Evolutionary conservation across 768 basidiomycete genomes (phyloP).

Genomic region (Lentinus brumalis): DNA sequence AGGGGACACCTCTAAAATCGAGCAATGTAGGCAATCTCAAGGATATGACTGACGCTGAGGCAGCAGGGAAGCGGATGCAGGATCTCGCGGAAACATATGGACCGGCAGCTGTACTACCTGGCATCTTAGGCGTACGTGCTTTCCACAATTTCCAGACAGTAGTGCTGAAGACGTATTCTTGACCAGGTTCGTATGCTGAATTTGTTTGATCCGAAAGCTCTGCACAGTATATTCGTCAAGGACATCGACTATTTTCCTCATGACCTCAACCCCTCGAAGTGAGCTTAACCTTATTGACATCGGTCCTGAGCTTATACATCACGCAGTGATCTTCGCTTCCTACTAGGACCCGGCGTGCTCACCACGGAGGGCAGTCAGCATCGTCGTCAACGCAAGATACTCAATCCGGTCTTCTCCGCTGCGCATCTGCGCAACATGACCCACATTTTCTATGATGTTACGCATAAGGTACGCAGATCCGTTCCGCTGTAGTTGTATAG

Average conservation of each 20-base stretch:
- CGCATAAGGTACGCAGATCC: background rate
- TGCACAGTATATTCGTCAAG: constrained; percentile 50
- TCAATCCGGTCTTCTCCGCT: constrained; percentile 16
- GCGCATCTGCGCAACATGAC: constrained; percentile 12
- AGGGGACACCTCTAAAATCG: background rate
- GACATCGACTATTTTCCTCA: constrained; percentile 44
- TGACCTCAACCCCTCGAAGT: background rate
- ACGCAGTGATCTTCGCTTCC: background rate
- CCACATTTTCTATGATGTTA: constrained; percentile 6
- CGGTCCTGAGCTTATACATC: no score
- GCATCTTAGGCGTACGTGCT: constrained; percentile 46
- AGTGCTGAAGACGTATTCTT: background rate
- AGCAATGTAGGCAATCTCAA: constrained; percentile 1
- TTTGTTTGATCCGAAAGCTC: constrained; percentile 48
- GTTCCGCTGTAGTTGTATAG: no score
- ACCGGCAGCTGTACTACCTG: constrained; percentile 45
- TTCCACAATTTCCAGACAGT: background rate
- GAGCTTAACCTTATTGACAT: background rate
- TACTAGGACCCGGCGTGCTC: constrained; percentile 1
- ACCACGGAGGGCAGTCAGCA: background rate
- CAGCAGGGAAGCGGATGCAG: background rate
- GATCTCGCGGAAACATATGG: constrained; percentile 34
- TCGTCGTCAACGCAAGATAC: constrained; percentile 10
- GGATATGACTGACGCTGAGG: background rate
- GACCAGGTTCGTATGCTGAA: constrained; percentile 49